Percentiles rank a stretch among this genome's conserved stretches.
Conservation (phyloP, 371 early-diverging fungal genomes). For the Mycotypha africana region DNA sequence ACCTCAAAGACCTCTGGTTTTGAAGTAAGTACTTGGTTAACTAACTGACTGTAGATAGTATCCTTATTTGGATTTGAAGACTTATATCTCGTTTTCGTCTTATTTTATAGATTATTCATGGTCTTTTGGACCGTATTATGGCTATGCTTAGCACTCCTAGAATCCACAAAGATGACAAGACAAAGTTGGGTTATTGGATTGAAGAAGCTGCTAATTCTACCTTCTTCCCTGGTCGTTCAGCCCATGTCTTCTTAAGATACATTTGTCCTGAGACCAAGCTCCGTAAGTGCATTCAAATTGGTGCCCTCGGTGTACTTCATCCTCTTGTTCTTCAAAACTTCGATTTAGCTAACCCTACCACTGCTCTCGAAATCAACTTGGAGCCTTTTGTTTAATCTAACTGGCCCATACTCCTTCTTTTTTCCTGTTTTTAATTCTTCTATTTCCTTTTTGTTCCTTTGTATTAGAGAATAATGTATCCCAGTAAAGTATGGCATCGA, state of each 20-base stretch:
- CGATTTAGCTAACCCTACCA: conserved; percentile 82
- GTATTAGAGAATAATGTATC: too few relatives aligned
- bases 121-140: conserved; percentile 90
- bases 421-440: too few relatives aligned
- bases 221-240: conserved; percentile 91
- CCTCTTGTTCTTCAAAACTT: conserved; percentile 87
- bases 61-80: too few relatives aligned
- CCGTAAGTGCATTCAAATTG: conserved; percentile 58
- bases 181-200: conserved; percentile 74
- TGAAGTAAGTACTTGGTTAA: conserved; percentile 55
- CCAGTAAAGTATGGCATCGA: too few relatives aligned
- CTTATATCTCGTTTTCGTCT: background rate
- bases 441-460: too few relatives aligned
- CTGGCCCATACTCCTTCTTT: too few relatives aligned
- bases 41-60: background rate
- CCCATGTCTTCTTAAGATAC: conserved; percentile 73
- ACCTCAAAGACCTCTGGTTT: conserved; percentile 88
- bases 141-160: conserved; percentile 62
- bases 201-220: conserved; percentile 75
- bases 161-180: conserved; percentile 35
- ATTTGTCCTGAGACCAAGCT: conserved; percentile 33
- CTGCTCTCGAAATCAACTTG: conserved; percentile 90
- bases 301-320: conserved; percentile 91
- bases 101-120: conserved; percentile 71
- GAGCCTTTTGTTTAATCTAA: conserved; percentile 96